These are phyloP conservation scores for Schizosaccharomyces octosporus DNA, from an alignment of 805 yeast genomes.

Conservation along the genomic window DNA sequence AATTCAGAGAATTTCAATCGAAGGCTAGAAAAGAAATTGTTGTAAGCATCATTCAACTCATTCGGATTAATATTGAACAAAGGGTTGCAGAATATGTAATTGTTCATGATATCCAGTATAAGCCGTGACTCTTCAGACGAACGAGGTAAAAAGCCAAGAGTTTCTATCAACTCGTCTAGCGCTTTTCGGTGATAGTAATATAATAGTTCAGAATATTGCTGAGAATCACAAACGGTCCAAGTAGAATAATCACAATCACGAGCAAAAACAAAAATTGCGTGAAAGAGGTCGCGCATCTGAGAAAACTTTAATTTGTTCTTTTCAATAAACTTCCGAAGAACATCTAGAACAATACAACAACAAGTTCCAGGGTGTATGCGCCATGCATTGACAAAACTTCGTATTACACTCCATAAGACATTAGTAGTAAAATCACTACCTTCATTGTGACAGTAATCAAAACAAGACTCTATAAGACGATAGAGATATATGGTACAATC, in stretches of 20 bases:
- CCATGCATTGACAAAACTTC: neutral
- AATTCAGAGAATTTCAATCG: neutral
- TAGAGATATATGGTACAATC: neutral
- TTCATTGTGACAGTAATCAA: neutral
- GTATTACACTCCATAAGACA: neutral
- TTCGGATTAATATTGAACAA: neutral
- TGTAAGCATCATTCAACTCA: neutral
- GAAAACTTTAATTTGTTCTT: neutral
- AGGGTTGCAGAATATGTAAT: neutral
- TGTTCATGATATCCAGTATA: neutral
- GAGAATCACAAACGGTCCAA: neutral
- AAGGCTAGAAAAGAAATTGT: neutral
- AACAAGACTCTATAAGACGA: neutral
- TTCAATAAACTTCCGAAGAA: neutral
- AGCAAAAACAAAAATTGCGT: neutral
- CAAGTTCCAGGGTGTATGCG: neutral
- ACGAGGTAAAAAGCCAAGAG: neutral
- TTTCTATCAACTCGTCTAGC: neutral
- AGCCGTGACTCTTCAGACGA: neutral
- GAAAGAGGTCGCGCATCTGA: neutral
- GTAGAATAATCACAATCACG: neutral
- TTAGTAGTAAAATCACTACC: neutral
- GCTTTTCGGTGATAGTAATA: neutral
- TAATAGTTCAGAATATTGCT: neutral
- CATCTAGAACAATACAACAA: neutral